Evolutionary conservation across 2,329 filamentous ascomycete species (phyloP).

Genomic region (Cordyceps militaris): DNA sequence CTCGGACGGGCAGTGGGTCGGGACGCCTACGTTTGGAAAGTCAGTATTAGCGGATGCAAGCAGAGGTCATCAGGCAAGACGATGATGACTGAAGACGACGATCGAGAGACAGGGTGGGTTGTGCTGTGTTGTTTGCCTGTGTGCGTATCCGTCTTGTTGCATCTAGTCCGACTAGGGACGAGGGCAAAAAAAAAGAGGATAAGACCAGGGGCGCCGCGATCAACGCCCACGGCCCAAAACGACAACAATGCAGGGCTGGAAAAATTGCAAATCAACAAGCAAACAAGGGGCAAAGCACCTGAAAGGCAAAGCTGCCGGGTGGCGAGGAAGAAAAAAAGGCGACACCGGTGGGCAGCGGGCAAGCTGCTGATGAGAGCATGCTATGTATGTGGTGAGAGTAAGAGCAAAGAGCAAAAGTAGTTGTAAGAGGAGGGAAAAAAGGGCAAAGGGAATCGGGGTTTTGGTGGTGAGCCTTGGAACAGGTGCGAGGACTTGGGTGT

Average conservation of each 20-base stretch:
- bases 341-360: neutral
- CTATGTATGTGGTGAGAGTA: neutral
- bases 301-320: neutral
- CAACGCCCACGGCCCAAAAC: neutral
- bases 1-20: constrained; percentile 3
- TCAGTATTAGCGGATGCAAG: neutral
- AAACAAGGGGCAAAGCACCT: neutral
- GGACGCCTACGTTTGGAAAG: neutral
- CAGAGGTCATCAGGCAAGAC: no score
- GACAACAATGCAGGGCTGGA: neutral
- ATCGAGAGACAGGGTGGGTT: neutral
- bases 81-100: no score
- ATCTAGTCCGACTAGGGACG: neutral
- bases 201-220: neutral
- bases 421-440: constrained; percentile 6
- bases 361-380: neutral
- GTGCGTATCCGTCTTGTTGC: neutral
- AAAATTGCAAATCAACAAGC: constrained; percentile 11
- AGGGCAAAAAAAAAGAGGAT: neutral
- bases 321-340: neutral
- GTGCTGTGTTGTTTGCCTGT: neutral
- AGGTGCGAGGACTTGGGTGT: neutral
- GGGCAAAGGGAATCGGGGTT: neutral
- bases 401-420: neutral
- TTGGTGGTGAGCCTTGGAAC: neutral